Base-by-base conservation (phyloP, 352 stramenopile species). In the Globisporangium barbulae region DNA sequence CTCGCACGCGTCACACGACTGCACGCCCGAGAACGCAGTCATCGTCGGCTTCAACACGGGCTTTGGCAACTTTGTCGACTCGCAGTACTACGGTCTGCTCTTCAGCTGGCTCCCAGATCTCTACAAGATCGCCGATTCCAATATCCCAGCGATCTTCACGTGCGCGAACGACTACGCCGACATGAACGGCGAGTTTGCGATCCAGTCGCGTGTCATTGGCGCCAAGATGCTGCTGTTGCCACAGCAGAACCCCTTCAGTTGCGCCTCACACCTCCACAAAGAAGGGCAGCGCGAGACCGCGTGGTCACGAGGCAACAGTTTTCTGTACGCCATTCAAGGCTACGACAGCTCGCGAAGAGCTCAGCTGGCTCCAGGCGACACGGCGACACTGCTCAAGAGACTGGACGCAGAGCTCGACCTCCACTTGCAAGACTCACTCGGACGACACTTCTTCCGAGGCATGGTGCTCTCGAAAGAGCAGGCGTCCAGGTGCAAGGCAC, bases 81-180 rank as follows among this genome's bases (percentile, higher is more conserved):
- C 79, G 3, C 55, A 69, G 3, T 64, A 71, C 15, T 63, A 81
- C 53, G 74, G 77, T 2, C 42, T 91, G 39, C 71, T 93, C 47
- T 85, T 89, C 61, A 90, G 84, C 30, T 93, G 82, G 82, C 78
- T 93, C 8, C 74, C 78, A 3, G 80, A 90, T 54, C 65, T 93
- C 3, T 76, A 80, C 44, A 67, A 68, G 8, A 86, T 91, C 52
- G 76, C 75, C 0, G 73, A 79, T 19, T 78, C 80, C 1, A 64
- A 47, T 9, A 81, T 91, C 48, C 78, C 78, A 7, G 71, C 79
- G 0, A 75, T 91, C 48, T 93, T 92, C 63, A 87, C 83, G 21
- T 92, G 83, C 39, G 83, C 83, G 2, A 91, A 91, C 56, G 82
- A 90, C 60, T 93, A 90, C 48, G 79, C 80, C 15, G 84, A 91